Conservation (phyloP, 148 eudicot genomes). For the Spergularia marina region DNA sequence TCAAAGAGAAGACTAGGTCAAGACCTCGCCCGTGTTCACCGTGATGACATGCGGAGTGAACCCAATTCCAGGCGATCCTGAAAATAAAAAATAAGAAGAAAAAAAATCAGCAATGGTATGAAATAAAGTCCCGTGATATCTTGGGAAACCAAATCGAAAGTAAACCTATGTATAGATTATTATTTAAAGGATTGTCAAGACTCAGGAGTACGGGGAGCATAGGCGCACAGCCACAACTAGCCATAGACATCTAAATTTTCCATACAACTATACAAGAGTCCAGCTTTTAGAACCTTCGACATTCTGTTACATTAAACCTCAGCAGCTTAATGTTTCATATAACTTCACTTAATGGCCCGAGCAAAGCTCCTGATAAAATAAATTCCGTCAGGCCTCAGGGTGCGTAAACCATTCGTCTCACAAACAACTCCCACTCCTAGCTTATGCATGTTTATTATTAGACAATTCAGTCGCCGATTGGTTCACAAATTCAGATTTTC, state of each 20-base stretch:
- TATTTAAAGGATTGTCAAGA: not conserved
- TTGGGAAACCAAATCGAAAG: not conserved
- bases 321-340: not conserved
- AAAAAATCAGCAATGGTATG: conserved; percentile 15
- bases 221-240: not conserved
- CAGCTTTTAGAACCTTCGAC: not conserved
- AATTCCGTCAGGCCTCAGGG: too few relatives aligned
- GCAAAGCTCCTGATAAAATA: too few relatives aligned
- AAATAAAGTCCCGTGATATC: not conserved
- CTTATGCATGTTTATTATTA: not conserved
- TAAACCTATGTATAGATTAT: not conserved
- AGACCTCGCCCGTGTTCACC: conserved; percentile 79
- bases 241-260: not conserved
- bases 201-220: not conserved
- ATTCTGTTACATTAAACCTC: not conserved
- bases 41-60: conserved; percentile 70
- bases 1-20: conserved; percentile 4
- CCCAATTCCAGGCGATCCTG: conserved; percentile 66
- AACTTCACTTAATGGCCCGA: not conserved
- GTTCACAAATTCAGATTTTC: not conserved
- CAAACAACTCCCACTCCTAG: not conserved
- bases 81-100: conserved; percentile 17
- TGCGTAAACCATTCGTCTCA: not conserved
- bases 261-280: not conserved
- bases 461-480: not conserved